These are phyloP conservation scores for Fraxinus floribunda DNA, from an alignment of 305 asterid species.

Conservation along the genomic window DNA sequence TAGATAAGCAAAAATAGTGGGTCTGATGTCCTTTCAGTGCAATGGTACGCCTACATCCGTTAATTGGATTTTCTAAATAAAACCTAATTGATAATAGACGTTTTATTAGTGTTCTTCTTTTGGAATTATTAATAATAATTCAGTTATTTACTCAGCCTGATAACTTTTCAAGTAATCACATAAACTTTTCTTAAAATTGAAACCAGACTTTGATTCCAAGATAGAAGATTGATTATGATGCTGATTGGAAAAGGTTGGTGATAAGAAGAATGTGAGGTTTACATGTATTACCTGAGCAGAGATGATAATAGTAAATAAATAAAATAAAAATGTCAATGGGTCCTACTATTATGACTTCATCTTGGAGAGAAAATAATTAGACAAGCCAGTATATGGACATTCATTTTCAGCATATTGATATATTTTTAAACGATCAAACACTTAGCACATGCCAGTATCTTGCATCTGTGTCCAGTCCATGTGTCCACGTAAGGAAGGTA, in stretches of 20 bases:
- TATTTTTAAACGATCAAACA: neutral
- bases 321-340: neutral
- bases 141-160: neutral
- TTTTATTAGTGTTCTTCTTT: neutral
- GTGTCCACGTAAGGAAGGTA: neutral
- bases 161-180: neutral
- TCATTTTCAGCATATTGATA: neutral
- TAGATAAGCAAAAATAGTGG: neutral
- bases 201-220: neutral
- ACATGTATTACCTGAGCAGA: neutral
- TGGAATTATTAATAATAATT: neutral
- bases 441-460: neutral
- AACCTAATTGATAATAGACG: neutral
- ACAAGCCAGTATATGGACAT: neutral
- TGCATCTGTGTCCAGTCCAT: neutral
- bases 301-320: neutral
- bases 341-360: neutral
- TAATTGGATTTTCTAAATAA: neutral
- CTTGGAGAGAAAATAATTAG: neutral
- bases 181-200: neutral
- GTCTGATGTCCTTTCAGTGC: neutral
- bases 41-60: neutral
- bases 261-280: neutral
- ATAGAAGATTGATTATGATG: neutral
- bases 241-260: neutral